These are phyloP conservation scores for Solanum ahanhuiri DNA, from an alignment of 257 asterid genomes.

Conservation along the genomic window DNA sequence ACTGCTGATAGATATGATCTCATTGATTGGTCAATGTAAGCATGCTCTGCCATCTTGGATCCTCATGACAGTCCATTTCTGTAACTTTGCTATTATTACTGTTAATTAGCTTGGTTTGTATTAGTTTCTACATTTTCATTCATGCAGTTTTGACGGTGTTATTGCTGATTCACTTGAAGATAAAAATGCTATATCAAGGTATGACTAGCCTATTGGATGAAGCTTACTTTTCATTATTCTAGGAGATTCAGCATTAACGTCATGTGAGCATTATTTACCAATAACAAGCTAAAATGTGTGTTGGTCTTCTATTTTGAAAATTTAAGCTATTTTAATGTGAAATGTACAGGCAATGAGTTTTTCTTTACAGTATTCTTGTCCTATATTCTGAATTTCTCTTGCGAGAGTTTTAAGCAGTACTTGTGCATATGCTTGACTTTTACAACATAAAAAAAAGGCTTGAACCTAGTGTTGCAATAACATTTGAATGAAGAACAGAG, in stretches of 20 bases:
- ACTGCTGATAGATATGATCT: constrained; percentile 62
- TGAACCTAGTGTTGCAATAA: background rate
- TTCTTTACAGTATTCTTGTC: background rate
- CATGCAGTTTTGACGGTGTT: constrained; percentile 80
- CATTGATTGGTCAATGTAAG: constrained; percentile 93
- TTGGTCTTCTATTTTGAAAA: background rate
- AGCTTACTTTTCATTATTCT: background rate
- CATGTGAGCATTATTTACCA: background rate
- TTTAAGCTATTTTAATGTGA: background rate
- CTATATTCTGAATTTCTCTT: background rate
- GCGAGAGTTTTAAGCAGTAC: background rate
- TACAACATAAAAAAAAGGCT: background rate
- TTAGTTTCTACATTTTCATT: constrained; percentile 17
- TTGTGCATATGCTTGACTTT: background rate
- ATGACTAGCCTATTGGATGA: constrained; percentile 5
- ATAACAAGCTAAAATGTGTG: background rate
- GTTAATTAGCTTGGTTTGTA: background rate
- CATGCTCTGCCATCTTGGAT: constrained; percentile 15
- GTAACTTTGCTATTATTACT: background rate
- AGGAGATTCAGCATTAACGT: background rate
- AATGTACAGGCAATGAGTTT: background rate
- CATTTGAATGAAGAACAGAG: background rate
- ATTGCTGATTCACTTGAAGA: constrained; percentile 81
- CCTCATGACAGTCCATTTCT: background rate
- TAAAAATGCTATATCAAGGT: constrained; percentile 73